These are phyloP conservation scores for Athelia sp. DNA, from an alignment of 1,284 basidiomycete genomes.

Conservation along the genomic window DNA sequence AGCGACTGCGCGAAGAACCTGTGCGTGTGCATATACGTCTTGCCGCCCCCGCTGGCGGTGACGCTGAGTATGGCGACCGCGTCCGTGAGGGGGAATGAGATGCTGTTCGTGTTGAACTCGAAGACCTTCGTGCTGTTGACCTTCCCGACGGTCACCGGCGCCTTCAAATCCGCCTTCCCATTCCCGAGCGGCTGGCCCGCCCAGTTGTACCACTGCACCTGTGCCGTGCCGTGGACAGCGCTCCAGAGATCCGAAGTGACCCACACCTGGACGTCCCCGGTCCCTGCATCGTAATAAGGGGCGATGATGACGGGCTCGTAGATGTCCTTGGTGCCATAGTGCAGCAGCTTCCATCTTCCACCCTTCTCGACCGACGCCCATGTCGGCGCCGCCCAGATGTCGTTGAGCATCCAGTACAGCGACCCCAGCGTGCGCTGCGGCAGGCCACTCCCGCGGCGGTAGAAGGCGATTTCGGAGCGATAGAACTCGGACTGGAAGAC, in stretches of 20 bases:
- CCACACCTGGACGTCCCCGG: constrained; percentile 20
- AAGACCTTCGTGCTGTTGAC: constrained; percentile 27
- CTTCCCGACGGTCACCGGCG: constrained; percentile 25
- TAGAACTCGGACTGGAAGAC: constrained; percentile 37
- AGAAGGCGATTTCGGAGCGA: constrained; percentile 39
- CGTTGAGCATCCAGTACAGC: constrained; percentile 44
- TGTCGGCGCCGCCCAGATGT: constrained; percentile 41
- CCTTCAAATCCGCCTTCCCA: constrained; percentile 27
- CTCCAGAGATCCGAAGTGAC: constrained; percentile 35
- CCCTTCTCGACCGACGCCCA: constrained; percentile 41
- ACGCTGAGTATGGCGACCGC: background rate
- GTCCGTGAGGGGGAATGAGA: background rate
- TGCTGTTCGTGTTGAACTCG: constrained; percentile 8
- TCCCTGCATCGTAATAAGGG: constrained; percentile 29
- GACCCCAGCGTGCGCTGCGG: constrained; percentile 39
- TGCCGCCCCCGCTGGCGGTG: background rate
- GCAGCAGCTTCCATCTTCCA: constrained; percentile 42
- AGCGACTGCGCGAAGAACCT: constrained; percentile 33
- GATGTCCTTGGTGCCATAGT: constrained; percentile 30
- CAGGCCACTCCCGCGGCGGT: constrained; percentile 33
- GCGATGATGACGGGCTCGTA: constrained; percentile 33
- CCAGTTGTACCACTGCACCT: constrained; percentile 37
- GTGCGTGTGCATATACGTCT: background rate
- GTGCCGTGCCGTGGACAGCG: constrained; percentile 26
- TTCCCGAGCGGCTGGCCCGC: constrained; percentile 27